Evolutionary conservation across 23 red algal genomes (phyloP).

Genomic region (Agarophyton chilense): DNA sequence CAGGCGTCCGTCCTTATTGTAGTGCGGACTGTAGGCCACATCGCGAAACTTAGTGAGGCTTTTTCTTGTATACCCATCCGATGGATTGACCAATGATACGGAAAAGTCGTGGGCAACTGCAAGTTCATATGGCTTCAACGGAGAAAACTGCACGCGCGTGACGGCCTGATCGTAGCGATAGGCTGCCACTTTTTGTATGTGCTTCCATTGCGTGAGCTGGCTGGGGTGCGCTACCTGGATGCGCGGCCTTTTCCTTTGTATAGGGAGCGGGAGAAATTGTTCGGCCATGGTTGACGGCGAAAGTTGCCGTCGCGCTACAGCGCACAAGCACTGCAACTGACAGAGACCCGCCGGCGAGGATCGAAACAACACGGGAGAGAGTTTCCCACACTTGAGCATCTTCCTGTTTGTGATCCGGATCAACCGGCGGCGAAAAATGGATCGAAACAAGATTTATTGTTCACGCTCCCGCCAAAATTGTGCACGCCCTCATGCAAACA

Average conservation of each 20-base stretch:
- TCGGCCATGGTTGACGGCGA: not conserved
- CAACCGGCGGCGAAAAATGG: not conserved
- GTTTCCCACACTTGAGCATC: too few species aligned
- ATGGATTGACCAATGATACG: constrained; percentile 52
- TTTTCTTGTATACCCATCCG: constrained; percentile 20
- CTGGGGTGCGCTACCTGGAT: not conserved
- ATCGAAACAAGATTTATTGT: not conserved
- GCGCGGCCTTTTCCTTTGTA: not conserved
- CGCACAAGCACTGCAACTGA: not conserved
- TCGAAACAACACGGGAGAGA: too few species aligned
- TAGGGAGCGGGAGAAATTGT: not conserved
- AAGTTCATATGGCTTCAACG: constrained; percentile 64
- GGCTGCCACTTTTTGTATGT: constrained; percentile 5
- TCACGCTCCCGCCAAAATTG: not conserved
- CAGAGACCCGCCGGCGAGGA: not conserved
- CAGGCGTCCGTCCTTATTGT: constrained; percentile 83
- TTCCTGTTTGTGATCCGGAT: constrained; percentile 9
- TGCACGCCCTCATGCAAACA: not conserved
- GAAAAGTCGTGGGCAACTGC: constrained; percentile 68
- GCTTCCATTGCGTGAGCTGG: constrained; percentile 1
- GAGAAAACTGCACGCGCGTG: constrained; percentile 64
- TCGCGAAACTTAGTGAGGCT: constrained; percentile 70
- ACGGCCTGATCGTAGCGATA: constrained; percentile 44
- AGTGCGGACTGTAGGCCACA: constrained; percentile 69
- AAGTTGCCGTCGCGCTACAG: not conserved